Conservation (phyloP, 129 eudicot species). For the Saposhnikovia divaricata region DNA sequence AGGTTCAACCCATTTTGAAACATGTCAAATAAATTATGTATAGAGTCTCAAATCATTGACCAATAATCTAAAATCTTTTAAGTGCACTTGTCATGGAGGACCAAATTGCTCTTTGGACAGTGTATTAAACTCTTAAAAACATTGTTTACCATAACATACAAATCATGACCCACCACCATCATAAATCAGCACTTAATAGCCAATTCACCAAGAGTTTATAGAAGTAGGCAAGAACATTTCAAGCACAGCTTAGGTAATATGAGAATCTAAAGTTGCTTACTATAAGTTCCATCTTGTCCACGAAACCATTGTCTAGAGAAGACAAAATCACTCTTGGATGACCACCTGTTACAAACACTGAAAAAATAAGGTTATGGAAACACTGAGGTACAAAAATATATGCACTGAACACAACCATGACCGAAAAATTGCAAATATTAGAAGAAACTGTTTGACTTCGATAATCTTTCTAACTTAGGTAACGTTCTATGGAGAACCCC, state of each 20-base stretch:
- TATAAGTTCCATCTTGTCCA: slow-evolving; percentile 97
- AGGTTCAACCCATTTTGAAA: neutral
- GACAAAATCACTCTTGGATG: slow-evolving; percentile 75
- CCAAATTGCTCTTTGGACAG: neutral
- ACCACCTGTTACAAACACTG: slow-evolving; percentile 54
- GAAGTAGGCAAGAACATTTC: neutral
- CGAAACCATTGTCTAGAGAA: slow-evolving; percentile 99
- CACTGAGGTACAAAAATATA: neutral
- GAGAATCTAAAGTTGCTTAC: slow-evolving; percentile 34
- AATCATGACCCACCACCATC: neutral
- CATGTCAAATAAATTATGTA: neutral
- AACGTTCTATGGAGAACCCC: no score
- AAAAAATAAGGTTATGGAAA: slow-evolving; percentile 12
- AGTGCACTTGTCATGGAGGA: neutral
- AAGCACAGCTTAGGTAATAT: neutral
- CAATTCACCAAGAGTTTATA: neutral
- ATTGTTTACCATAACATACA: neutral
- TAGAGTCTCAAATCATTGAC: neutral
- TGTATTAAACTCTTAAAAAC: neutral
- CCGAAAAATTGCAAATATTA: neutral
- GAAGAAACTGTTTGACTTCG: neutral
- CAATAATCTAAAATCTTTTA: neutral
- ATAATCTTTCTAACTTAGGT: neutral
- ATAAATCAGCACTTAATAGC: neutral
- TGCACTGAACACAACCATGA: neutral